phyloP scores from a whole-genome alignment of 176 grass and related monocot species.

The Elaeis guineensis region DNA sequence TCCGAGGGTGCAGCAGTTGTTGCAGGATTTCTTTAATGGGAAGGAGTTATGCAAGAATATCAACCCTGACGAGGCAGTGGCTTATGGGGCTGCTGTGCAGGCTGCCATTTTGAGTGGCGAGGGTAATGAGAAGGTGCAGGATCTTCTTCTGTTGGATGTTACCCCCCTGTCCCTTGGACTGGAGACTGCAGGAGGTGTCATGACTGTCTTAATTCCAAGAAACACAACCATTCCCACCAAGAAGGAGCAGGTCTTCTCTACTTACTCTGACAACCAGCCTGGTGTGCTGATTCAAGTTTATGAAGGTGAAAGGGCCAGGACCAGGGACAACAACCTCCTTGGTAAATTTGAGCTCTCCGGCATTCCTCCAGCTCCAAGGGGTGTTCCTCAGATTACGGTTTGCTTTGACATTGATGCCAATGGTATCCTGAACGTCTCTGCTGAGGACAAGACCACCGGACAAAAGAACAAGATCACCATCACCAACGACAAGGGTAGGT shows the following conservation, averaged over 20 bases:
- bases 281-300: constrained; percentile 48
- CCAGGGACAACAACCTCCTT: constrained; percentile 50
- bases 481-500: constrained; percentile 63
- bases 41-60: too few species aligned
- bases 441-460: constrained; percentile 64
- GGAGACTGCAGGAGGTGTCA: too few species aligned
- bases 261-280: constrained; percentile 45
- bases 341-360: constrained; percentile 66
- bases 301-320: constrained; percentile 52
- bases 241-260: constrained; percentile 52
- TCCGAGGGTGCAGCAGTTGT: too few species aligned
- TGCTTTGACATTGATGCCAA: constrained; percentile 71
- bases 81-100: too few species aligned
- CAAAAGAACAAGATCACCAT: constrained; percentile 91
- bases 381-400: constrained; percentile 60
- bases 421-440: constrained; percentile 54
- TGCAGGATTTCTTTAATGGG: too few species aligned
- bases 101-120: too few species aligned
- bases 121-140: too few species aligned
- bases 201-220: constrained; percentile 21
- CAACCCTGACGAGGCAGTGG: too few species aligned
- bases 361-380: constrained; percentile 54
- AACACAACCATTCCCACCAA: constrained; percentile 62
- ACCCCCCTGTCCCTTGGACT: too few species aligned
- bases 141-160: too few species aligned